A percentile compares a stretch with the other conserved stretches of the same genome.
phyloP scores from a whole-genome alignment of 129 eudicot species.

The Flaveria bidentis region DNA sequence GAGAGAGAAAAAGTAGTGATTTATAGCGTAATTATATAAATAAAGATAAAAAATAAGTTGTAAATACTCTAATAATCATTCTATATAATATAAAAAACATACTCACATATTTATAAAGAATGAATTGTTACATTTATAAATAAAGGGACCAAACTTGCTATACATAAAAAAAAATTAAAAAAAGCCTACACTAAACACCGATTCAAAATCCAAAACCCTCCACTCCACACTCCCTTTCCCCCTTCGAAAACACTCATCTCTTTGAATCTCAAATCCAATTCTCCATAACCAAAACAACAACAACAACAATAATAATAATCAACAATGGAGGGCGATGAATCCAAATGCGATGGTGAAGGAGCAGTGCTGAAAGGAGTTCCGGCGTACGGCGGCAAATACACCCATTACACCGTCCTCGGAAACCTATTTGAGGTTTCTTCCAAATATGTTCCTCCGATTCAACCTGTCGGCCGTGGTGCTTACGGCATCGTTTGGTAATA shows the following conservation, averaged over 20 bases:
- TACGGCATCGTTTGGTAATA: slow-evolving; percentile 14
- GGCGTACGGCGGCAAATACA: slow-evolving; percentile 16
- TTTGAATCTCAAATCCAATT: slow-evolving; percentile 3
- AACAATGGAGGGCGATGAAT: slow-evolving; percentile 3
- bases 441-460: slow-evolving; percentile 7
- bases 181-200: background rate
- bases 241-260: background rate
- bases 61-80: no score
- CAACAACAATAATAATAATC: background rate
- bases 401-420: slow-evolving; percentile 6
- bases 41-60: no score
- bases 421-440: slow-evolving; percentile 20
- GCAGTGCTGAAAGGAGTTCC: slow-evolving; percentile 10
- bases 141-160: no score
- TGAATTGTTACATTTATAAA: no score
- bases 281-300: no score
- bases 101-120: no score
- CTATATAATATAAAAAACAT: no score
- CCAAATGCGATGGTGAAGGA: background rate
- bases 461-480: slow-evolving; percentile 15
- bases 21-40: no score
- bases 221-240: background rate
- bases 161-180: background rate
- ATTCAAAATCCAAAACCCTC: slow-evolving; percentile 1
- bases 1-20: no score